phyloP scores from a whole-genome alignment of 2,329 filamentous ascomycete genomes.

The Cladosporium halotolerans region DNA sequence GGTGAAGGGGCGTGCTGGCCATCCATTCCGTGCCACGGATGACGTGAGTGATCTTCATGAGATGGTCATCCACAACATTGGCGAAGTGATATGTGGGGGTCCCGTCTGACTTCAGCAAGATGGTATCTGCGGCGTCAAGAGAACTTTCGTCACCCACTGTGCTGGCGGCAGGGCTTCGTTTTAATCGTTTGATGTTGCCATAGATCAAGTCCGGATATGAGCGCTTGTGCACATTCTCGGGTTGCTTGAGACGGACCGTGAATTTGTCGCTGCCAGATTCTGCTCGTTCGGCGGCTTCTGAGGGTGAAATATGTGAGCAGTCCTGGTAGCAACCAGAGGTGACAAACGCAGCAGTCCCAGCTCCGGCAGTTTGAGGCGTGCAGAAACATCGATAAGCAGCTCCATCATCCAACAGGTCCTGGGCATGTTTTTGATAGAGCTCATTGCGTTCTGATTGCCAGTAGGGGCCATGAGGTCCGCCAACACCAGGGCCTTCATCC shows the following conservation, averaged over 20 bases:
- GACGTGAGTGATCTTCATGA: slow-evolving; percentile 94
- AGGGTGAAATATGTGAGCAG: slow-evolving; percentile 60
- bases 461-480: slow-evolving; percentile 79
- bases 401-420: slow-evolving; percentile 61
- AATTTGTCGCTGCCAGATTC: slow-evolving; percentile 58
- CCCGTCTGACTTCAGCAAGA: slow-evolving; percentile 85
- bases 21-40: slow-evolving; percentile 96
- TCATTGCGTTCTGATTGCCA: slow-evolving; percentile 76
- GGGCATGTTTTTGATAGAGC: slow-evolving; percentile 65
- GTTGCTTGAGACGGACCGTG: slow-evolving; percentile 68
- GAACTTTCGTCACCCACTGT: slow-evolving; percentile 28
- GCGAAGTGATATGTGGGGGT: slow-evolving; percentile 95
- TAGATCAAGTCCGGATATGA: slow-evolving; percentile 73
- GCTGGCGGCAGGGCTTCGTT: slow-evolving; percentile 23
- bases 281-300: slow-evolving; percentile 66
- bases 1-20: slow-evolving; percentile 77
- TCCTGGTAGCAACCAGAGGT: slow-evolving; percentile 61
- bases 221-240: slow-evolving; percentile 52
- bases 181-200: slow-evolving; percentile 50
- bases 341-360: slow-evolving; percentile 59
- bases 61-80: slow-evolving; percentile 92
- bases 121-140: slow-evolving; percentile 67
- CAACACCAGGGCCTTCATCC: slow-evolving; percentile 87
- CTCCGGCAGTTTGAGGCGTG: slow-evolving; percentile 41
- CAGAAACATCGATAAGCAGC: slow-evolving; percentile 95